phyloP scores from a whole-genome alignment of 2,329 filamentous ascomycete species.

The Diaporthe caulivora region DNA sequence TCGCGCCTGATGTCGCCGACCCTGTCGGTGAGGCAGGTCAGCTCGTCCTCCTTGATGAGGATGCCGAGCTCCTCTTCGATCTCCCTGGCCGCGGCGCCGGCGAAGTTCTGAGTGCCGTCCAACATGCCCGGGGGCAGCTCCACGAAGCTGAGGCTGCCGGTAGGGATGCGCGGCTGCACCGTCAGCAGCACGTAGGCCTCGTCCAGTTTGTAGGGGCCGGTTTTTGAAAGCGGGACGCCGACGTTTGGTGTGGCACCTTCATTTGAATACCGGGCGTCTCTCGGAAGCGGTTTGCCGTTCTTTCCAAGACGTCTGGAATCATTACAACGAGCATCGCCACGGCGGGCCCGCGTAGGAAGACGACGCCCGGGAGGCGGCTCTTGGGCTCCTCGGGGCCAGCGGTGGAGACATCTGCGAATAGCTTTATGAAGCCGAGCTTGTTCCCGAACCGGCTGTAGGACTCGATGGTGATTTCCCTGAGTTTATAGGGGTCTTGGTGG shows the following conservation, averaged over 20 bases:
- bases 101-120: constrained; percentile 67
- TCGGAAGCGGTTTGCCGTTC: no score
- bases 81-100: constrained; percentile 69
- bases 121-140: constrained; percentile 75
- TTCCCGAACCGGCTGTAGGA: constrained; percentile 65
- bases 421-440: constrained; percentile 68
- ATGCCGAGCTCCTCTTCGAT: constrained; percentile 72
- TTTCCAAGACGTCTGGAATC: constrained; percentile 66
- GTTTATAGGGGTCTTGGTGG: constrained; percentile 64
- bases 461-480: constrained; percentile 65
- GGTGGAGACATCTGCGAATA: constrained; percentile 63
- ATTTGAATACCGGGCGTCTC: no score
- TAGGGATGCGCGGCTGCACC: constrained; percentile 69
- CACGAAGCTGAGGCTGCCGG: constrained; percentile 67
- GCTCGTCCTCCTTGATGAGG: constrained; percentile 59
- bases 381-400: constrained; percentile 60
- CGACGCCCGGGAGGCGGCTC: constrained; percentile 60
- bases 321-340: constrained; percentile 72
- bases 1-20: constrained; percentile 54
- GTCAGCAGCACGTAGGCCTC: constrained; percentile 71
- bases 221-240: no score
- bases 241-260: no score
- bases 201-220: constrained; percentile 45
- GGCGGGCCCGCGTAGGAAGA: constrained; percentile 71
- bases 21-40: constrained; percentile 61